Base-by-base conservation (phyloP, 495 filamentous ascomycete species). In the Penicillium mononematosum region DNA sequence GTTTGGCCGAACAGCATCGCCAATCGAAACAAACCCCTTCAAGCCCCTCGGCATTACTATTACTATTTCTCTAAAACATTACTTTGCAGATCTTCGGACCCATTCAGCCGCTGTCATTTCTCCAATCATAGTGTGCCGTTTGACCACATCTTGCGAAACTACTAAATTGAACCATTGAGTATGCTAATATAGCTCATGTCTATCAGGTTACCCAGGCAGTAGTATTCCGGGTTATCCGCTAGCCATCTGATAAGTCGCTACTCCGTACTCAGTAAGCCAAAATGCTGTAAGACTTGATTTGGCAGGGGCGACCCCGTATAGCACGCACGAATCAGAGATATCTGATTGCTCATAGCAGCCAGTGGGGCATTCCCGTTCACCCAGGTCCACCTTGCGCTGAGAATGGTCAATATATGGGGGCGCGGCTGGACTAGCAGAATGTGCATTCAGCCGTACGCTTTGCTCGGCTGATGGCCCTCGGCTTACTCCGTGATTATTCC, bases 321-420 rank as follows among this genome's bases (percentile, higher is more conserved):
- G 24, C 43, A 58, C 34, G 54, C 56, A 46, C 62, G 54, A 67
- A 65, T 62, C 24, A 67, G 47, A 55, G 17, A 50, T 41, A 42
- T 14, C 20, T 36, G 42, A 60, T 62, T 60, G 41, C 43, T 62
- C 56, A 50, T 27, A 45, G 29, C 39, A n/a, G n/a, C 34, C 34
- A 49, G 58, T 64, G 62, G 64, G 62, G 58, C 56, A 20, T 32
- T 47, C 47, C 43, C 63, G 53, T 58, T 58, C 59, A 46, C 50
- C 14, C 51, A 25, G 29, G 16, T 31, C 36, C 34, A 58, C 58
- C 32, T n/a, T 29, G 10, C 32, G 43, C 52, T 55, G 46, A 38
- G 43, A 46, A 47, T 47, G 52, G 39, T 22, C 20, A 52, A 52
- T 17, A 52, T 17, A 58, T 56, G 60, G 53, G 57, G 45, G 19